phyloP scores from a whole-genome alignment of 352 stramenopile genomes.

The Blastocystis sp. region DNA sequence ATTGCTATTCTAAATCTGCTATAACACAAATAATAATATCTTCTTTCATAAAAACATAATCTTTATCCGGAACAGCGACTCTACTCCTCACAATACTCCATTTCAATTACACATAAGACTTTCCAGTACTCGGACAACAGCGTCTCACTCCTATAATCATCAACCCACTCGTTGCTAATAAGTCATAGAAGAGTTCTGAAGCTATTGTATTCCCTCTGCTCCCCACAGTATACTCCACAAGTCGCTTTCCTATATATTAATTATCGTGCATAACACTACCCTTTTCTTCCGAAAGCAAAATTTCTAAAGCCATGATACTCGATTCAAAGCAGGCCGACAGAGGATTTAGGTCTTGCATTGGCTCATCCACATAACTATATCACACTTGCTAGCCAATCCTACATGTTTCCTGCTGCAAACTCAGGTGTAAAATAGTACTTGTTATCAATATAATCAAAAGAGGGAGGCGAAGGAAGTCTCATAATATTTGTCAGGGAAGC shows the following conservation, averaged over 20 bases:
- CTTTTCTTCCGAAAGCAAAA: conserved; percentile 1
- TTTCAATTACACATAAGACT: neutral
- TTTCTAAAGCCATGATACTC: conserved; percentile 5
- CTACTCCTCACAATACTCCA: neutral
- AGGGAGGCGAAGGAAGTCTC: neutral
- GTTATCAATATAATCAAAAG: conserved; percentile 47
- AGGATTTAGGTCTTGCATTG: conserved; percentile 28
- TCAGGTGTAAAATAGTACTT: conserved; percentile 54
- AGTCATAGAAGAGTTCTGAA: conserved; percentile 31
- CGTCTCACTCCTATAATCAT: conserved; percentile 51
- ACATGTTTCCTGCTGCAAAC: conserved; percentile 42
- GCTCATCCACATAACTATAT: conserved; percentile 20
- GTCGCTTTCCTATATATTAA: neutral
- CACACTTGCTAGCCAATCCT: neutral
- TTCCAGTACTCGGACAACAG: neutral
- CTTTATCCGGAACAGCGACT: neutral
- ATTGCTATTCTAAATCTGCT: neutral
- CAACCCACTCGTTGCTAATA: neutral
- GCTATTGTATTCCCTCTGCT: neutral
- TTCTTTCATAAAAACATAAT: conserved; percentile 33
- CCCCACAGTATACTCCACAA: conserved; percentile 21
- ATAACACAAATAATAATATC: conserved; percentile 58
- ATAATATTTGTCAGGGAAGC: conserved; percentile 10
- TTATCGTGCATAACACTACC: neutral
- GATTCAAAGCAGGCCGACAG: conserved; percentile 46